These are phyloP conservation scores for Globisporangium cylindrosporum DNA, from an alignment of 352 stramenopile species.

Conservation along the genomic window DNA sequence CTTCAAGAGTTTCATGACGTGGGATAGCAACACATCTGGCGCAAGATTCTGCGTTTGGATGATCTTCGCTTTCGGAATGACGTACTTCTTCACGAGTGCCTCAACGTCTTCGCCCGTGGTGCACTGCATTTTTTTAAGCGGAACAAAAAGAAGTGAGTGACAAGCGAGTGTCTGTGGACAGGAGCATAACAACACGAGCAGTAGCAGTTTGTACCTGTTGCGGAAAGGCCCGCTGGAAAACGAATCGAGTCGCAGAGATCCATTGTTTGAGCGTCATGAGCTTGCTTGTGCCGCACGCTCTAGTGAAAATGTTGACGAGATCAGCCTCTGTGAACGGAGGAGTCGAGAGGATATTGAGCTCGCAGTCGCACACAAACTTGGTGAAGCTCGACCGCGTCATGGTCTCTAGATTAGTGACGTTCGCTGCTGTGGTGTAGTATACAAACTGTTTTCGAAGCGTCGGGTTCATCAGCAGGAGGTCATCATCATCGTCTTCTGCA, in stretches of 20 bases:
- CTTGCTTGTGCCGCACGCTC: slow-evolving; percentile 27
- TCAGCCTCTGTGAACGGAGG: slow-evolving; percentile 50
- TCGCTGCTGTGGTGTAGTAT: slow-evolving; percentile 61
- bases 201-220: slow-evolving; percentile 21
- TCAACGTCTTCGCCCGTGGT: slow-evolving; percentile 34
- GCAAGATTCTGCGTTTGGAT: slow-evolving; percentile 63
- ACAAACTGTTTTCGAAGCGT: slow-evolving; percentile 64
- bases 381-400: slow-evolving; percentile 61
- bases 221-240: slow-evolving; percentile 36
- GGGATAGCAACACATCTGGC: slow-evolving; percentile 58
- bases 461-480: slow-evolving; percentile 41
- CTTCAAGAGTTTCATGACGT: slow-evolving; percentile 68
- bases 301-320: slow-evolving; percentile 49
- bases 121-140: slow-evolving; percentile 6
- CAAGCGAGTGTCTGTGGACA: background rate
- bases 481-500: slow-evolving; percentile 1
- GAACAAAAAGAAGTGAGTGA: background rate
- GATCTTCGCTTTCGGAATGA: slow-evolving; percentile 47
- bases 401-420: slow-evolving; percentile 60
- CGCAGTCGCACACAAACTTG: slow-evolving; percentile 65
- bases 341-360: slow-evolving; percentile 31
- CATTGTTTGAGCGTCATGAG: slow-evolving; percentile 54
- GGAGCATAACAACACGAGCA: background rate
- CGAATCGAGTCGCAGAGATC: slow-evolving; percentile 41
- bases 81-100: slow-evolving; percentile 40